Conservation (phyloP, 441 rosid genomes). For the Bruguiera hainesii region DNA sequence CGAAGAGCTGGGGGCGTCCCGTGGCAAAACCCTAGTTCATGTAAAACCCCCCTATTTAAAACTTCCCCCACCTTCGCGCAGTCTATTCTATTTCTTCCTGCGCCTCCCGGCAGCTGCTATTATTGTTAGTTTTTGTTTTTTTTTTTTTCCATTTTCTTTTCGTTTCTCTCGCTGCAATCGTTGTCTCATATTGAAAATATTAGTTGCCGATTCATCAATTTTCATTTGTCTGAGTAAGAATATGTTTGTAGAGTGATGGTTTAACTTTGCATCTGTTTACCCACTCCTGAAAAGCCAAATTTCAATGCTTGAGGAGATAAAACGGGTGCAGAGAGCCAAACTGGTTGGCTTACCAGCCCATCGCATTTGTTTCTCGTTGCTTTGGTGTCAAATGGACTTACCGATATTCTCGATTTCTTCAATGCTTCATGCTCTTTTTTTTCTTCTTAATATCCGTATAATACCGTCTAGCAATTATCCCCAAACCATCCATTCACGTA, state of each 20-base stretch:
- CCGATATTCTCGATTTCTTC: slow-evolving; percentile 22
- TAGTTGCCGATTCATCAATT: not conserved
- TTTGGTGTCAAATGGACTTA: slow-evolving; percentile 55
- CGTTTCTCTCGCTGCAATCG: too few species aligned
- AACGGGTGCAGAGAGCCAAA: slow-evolving; percentile 40
- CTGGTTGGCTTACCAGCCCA: slow-evolving; percentile 60
- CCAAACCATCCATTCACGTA: too few species aligned
- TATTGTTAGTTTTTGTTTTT: too few species aligned
- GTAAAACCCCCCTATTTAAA: slow-evolving; percentile 4
- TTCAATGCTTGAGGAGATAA: slow-evolving; percentile 37
- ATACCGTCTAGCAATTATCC: too few species aligned
- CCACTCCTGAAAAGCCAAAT: slow-evolving; percentile 31
- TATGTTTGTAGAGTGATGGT: too few species aligned
- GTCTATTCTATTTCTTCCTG: too few species aligned
- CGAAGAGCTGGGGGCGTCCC: too few species aligned
- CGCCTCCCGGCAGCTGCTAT: not conserved
- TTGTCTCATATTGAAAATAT: too few species aligned
- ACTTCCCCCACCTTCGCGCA: not conserved
- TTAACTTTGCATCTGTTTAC: slow-evolving; percentile 38
- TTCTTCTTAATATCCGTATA: too few species aligned
- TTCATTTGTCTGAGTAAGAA: not conserved
- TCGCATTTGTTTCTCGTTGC: slow-evolving; percentile 36
- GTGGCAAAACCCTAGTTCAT: slow-evolving; percentile 4
- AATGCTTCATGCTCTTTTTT: too few species aligned
- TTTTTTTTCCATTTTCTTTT: too few species aligned